Base-by-base conservation (phyloP, 2,329 filamentous ascomycete genomes). In the Venturia oleaginea region DNA sequence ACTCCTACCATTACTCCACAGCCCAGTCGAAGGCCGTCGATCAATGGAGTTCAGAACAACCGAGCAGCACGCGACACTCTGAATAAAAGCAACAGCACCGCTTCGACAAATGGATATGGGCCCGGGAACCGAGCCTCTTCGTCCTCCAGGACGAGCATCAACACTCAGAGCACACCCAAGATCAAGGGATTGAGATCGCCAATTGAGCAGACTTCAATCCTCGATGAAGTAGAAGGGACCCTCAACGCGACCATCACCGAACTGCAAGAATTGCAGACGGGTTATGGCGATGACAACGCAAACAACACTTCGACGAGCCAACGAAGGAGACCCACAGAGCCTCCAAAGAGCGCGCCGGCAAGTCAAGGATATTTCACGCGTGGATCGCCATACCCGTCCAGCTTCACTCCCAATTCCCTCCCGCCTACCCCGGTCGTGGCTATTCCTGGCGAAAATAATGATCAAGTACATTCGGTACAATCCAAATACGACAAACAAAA, bases 191-290 rank as follows among this genome's bases (percentile, higher is more conserved):
- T 57, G 5, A 57, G 19, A 22, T 57, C 51, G 22, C 51, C 51
- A 15, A 34, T 34, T 19, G 51, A 57, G 24, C 30, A 32, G 15
- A 8, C n/a, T 0, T 22, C n/a, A 7, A 3, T 37, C 42, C 40
- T 65, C 22, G 64, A 65, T 37, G 55, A 61, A 46, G 64, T 65
- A 7, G 64, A 62, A 34, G 64, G 64, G 7, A 63, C 64, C n/a
- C 42, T 65, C 22, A 65, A 42, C 59, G 64, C 64, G 22, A 65
- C 64, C 30, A 65, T 65, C 19, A 54, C 54, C 10, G 59, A 65
- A 32, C 27, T 65, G 17, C 57, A 63, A 40, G 64, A 63, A n/a
- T 24, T 65, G 40, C 64, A 65, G 37, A 51, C 13, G 22, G 40
- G n/a, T 0, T 63, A n/a, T 42, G 19, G 48, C 10, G 24, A 62